Evolutionary conservation across 176 grass and related monocot genomes (phyloP).

Genomic region (Guadua angustifolia): DNA sequence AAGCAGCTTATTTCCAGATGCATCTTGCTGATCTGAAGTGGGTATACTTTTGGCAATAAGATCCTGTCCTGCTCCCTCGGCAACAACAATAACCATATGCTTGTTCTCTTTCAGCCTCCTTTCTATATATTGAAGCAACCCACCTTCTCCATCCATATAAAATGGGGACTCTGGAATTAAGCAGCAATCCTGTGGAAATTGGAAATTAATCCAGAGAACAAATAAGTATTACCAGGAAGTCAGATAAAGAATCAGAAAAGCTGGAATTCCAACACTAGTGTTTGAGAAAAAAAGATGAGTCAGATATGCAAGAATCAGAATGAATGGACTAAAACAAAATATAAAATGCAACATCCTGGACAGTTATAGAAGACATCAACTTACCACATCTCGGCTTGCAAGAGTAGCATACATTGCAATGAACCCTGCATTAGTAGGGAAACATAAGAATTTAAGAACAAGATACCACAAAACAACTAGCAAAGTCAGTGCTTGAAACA

Average conservation of each 20-base stretch:
- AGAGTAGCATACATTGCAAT: slow-evolving; percentile 98
- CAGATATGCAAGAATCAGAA: background rate
- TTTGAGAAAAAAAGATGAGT: slow-evolving; percentile 10
- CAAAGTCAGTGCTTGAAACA: slow-evolving; percentile 19
- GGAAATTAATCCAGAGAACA: slow-evolving; percentile 6
- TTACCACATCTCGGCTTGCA: slow-evolving; percentile 93
- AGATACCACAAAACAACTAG: background rate
- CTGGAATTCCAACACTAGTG: background rate
- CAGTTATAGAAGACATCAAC: slow-evolving; percentile 9
- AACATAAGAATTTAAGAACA: slow-evolving; percentile 23
- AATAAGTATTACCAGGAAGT: slow-evolving; percentile 5
- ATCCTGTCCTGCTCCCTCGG: slow-evolving; percentile 92
- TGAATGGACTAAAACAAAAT: background rate
- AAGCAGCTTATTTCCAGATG: slow-evolving; percentile 89
- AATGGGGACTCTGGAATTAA: slow-evolving; percentile 97
- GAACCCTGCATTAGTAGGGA: slow-evolving; percentile 63
- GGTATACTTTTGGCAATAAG: slow-evolving; percentile 82
- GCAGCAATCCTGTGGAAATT: slow-evolving; percentile 78
- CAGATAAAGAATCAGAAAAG: slow-evolving; percentile 20
- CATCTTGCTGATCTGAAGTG: slow-evolving; percentile 67
- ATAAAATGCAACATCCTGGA: slow-evolving; percentile 7
- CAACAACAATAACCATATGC: slow-evolving; percentile 96
- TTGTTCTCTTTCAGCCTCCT: slow-evolving; percentile 89
- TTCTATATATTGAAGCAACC: slow-evolving; percentile 81
- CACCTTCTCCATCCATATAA: slow-evolving; percentile 90